Base-by-base conservation (phyloP, 148 eudicot species). In the Mesembryanthemum crystallinum region DNA sequence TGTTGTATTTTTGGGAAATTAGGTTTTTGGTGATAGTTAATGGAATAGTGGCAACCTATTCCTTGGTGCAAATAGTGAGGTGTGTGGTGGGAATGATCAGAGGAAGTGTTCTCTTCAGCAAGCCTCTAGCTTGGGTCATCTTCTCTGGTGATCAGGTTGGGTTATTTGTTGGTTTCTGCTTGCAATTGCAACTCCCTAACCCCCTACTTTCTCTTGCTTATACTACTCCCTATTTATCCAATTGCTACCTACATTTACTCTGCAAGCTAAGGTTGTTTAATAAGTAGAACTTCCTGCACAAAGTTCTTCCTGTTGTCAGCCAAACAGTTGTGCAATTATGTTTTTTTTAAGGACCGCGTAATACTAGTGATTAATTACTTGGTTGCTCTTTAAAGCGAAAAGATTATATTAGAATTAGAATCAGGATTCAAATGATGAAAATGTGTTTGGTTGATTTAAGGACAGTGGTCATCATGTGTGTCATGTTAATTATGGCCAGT, bases 141-240 rank as follows among this genome's bases (percentile, higher is more conserved):
- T 95, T 95, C 82, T 92, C 92, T 85, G 94, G 84, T 71, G 97
- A 95, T 88, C 97, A 95, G 96, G 98, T 94, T 80, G 24, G 21
- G 1, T n/a, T 18, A 0, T 4, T 57, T 57, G n/a, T 57, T 30
- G 25, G 35, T 58, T 29, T 52, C 35, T 45, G 21, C 35, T 67
- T 37, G 23, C 8, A 9, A 21, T 49, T 57, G 10, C 58, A 29
- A 27, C 7, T 52, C 5, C 30, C 17, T 17, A 12, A 18, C 18
- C 29, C 55, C 62, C 17, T 33, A 3, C 37, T 30, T 6, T 12
- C 8, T 55, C 39, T 64, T 63, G 39, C 49, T 18, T 39, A 11
- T 30, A 29, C 49, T 45, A 45, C 49, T n/a, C n/a, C n/a, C n/a
- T 52, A 52, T 52, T 52, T 52, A 52, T 52, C 58, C 58, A 52